phyloP scores from a whole-genome alignment of 768 basidiomycete species.

The Boletus reticulatus region DNA sequence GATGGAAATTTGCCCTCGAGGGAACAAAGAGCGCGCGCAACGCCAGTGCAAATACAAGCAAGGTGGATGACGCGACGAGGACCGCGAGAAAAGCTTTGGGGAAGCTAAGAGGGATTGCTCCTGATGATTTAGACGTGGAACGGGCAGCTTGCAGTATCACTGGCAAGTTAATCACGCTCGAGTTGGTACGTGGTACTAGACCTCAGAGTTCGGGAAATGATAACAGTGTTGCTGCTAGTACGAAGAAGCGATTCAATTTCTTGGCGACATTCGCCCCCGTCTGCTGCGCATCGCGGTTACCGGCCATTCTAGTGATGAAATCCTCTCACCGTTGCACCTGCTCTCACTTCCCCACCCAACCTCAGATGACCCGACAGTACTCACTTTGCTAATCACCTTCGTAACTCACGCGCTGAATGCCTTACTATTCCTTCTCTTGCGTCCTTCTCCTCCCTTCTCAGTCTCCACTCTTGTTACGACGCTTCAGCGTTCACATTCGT shows the following conservation, averaged over 20 bases:
- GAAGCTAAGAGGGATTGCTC: slow-evolving; percentile 43
- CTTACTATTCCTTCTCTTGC: slow-evolving; percentile 30
- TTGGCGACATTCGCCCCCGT: slow-evolving; percentile 46
- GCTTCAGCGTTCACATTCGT: slow-evolving; percentile 32
- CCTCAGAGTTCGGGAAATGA: not conserved
- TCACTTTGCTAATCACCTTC: slow-evolving; percentile 60
- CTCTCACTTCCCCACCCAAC: slow-evolving; percentile 46
- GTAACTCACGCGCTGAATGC: slow-evolving; percentile 52
- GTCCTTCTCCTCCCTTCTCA: slow-evolving; percentile 18
- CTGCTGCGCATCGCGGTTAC: slow-evolving; percentile 26
- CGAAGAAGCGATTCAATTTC: slow-evolving; percentile 44
- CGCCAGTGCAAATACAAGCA: slow-evolving; percentile 30
- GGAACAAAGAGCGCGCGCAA: slow-evolving; percentile 24
- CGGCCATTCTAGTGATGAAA: not conserved
- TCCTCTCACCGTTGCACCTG: slow-evolving; percentile 18
- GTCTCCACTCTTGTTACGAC: slow-evolving; percentile 25
- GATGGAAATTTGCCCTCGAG: slow-evolving; percentile 47
- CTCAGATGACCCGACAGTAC: slow-evolving; percentile 31
- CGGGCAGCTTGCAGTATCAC: slow-evolving; percentile 66
- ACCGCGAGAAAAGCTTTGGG: slow-evolving; percentile 45
- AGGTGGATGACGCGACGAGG: slow-evolving; percentile 30
- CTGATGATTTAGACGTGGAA: slow-evolving; percentile 63
- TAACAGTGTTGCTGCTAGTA: slow-evolving; percentile 39
- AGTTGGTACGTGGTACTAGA: slow-evolving; percentile 54
- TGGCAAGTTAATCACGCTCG: slow-evolving; percentile 64